Conservation (phyloP, 768 basidiomycete genomes). For the Tulasnella sp. region DNA sequence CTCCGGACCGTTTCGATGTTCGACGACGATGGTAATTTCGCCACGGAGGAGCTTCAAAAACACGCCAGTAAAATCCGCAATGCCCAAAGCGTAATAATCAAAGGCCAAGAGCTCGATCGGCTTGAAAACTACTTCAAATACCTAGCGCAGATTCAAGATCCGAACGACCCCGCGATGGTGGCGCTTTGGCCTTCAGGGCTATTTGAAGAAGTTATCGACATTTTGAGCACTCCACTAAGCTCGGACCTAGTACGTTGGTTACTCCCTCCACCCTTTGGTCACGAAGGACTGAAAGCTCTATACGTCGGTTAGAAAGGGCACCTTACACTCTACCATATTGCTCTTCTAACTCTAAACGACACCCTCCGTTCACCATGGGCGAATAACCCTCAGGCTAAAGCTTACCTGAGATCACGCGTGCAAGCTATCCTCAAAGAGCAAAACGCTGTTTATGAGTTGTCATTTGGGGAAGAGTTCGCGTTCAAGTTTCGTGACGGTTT, state of each 20-base stretch:
- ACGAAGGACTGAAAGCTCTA: neutral
- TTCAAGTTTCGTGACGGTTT: neutral
- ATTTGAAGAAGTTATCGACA: neutral
- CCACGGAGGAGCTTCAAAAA: neutral
- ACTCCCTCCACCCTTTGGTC: neutral
- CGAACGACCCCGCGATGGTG: neutral
- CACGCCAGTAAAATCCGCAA: neutral
- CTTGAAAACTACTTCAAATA: neutral
- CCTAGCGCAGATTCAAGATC: neutral
- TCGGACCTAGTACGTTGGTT: neutral
- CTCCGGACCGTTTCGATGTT: neutral
- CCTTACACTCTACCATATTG: neutral
- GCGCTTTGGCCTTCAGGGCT: neutral
- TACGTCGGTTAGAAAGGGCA: neutral
- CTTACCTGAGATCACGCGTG: neutral
- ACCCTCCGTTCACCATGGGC: neutral
- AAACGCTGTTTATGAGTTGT: neutral
- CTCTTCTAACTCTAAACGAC: neutral
- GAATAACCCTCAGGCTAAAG: neutral
- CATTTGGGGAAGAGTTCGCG: neutral
- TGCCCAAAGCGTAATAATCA: neutral
- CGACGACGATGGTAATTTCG: neutral
- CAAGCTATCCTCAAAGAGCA: neutral
- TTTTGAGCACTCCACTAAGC: neutral
- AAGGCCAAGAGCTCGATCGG: neutral